Conservation (phyloP, 352 stramenopile genomes). For the Blastocystis sp. region DNA sequence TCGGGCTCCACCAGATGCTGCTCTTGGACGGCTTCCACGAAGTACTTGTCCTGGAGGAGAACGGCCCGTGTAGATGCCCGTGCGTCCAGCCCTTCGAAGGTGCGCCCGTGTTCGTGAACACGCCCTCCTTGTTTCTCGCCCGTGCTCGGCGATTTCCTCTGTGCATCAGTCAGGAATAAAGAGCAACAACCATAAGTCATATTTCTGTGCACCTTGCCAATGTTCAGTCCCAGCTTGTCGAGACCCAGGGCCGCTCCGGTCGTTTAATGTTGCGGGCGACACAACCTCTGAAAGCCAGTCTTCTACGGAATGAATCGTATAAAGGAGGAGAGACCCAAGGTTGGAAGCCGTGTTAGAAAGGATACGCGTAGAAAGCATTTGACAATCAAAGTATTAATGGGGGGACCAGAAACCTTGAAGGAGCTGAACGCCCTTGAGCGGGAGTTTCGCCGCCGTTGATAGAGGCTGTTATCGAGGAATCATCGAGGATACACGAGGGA, state of each 20-base stretch:
- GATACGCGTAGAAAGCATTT: background rate
- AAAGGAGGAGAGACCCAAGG: background rate
- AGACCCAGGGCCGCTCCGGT: conserved; percentile 68
- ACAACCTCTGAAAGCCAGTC: conserved; percentile 32
- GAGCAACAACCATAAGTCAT: conserved; percentile 79
- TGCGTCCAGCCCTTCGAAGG: conserved; percentile 94
- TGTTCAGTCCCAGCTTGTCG: conserved; percentile 70
- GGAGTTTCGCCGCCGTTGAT: background rate
- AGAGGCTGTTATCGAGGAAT: background rate
- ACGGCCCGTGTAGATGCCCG: conserved; percentile 94
- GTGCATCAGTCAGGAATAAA: background rate
- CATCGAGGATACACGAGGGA: background rate
- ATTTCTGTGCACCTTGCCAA: conserved; percentile 87
- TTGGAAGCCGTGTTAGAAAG: background rate
- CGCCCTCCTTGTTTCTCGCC: conserved; percentile 86
- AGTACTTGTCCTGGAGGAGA: conserved; percentile 97
- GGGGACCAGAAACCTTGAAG: background rate
- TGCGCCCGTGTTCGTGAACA: conserved; percentile 84
- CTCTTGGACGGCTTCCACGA: conserved; percentile 86
- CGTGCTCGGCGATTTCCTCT: conserved; percentile 88
- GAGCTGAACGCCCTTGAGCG: background rate
- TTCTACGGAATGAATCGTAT: conserved; percentile 13
- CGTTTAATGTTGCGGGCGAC: conserved; percentile 59
- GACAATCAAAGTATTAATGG: conserved; percentile 17
- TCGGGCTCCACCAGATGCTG: conserved; percentile 92